Percentiles rank a stretch among this genome's conserved stretches.
These are phyloP conservation scores for Aciculosporium take DNA, from an alignment of 2,329 filamentous ascomycete genomes.

Conservation along the genomic window DNA sequence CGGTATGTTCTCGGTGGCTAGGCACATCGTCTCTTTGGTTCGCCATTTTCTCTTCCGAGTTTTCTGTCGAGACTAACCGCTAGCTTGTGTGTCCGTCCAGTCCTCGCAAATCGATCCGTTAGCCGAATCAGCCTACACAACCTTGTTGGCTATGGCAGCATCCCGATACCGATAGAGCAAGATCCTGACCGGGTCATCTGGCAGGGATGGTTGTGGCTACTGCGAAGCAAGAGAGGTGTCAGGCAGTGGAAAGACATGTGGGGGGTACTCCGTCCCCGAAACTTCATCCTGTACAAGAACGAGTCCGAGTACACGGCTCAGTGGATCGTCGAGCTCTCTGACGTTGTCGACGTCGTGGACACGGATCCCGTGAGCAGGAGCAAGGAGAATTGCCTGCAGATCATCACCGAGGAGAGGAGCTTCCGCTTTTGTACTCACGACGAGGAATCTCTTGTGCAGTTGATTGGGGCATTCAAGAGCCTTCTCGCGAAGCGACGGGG, in stretches of 20 bases:
- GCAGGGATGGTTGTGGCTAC: constrained; percentile 77
- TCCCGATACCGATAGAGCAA: constrained; percentile 29
- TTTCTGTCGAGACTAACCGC: not conserved
- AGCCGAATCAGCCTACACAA: constrained; percentile 46
- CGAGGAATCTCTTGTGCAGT: constrained; percentile 71
- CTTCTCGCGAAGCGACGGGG: constrained; percentile 58
- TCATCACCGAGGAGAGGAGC: constrained; percentile 85
- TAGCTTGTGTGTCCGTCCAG: not conserved
- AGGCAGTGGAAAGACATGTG: constrained; percentile 91
- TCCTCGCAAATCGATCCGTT: constrained; percentile 33
- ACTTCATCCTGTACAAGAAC: constrained; percentile 84
- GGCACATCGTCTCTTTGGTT: not conserved
- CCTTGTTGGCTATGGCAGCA: constrained; percentile 3
- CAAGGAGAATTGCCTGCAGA: constrained; percentile 76
- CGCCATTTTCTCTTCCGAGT: not conserved
- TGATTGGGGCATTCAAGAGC: constrained; percentile 85
- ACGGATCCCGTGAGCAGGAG: constrained; percentile 76
- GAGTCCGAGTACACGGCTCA: constrained; percentile 79
- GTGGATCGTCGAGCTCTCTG: constrained; percentile 64
- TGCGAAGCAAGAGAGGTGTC: constrained; percentile 70
- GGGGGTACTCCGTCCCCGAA: constrained; percentile 77
- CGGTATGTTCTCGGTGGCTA: constrained; percentile 17
- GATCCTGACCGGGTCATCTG: constrained; percentile 84
- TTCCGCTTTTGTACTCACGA: constrained; percentile 63
- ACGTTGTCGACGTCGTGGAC: constrained; percentile 80